Conservation (phyloP, 2,329 filamentous ascomycete species). For the Ceratocystis papillata region DNA sequence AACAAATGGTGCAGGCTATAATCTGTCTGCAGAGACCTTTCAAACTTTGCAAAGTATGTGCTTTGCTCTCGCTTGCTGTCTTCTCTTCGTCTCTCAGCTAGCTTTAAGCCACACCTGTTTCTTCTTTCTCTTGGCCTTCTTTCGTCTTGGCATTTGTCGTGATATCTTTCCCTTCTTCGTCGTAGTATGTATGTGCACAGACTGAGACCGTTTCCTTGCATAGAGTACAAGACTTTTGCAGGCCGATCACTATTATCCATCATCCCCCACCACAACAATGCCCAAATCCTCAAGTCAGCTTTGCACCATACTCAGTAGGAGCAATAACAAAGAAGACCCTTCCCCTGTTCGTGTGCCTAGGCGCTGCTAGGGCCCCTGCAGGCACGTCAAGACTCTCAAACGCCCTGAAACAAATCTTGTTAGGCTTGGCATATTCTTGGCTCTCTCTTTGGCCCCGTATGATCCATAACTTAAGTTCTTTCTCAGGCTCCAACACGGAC, state of each 20-base stretch:
- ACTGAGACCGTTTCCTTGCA: not conserved
- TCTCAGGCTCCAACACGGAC: not conserved
- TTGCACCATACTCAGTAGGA: too few species aligned
- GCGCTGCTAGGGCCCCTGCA: not conserved
- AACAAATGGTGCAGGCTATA: too few species aligned
- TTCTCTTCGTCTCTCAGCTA: not conserved
- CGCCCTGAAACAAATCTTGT: slow-evolving; percentile 20
- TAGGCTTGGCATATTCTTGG: not conserved
- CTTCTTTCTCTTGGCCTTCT: not conserved
- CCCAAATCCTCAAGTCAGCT: too few species aligned
- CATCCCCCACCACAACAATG: not conserved
- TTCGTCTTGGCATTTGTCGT: not conserved
- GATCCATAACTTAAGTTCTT: not conserved
- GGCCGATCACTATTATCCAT: not conserved
- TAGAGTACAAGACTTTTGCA: not conserved
- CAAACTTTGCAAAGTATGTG: too few species aligned
- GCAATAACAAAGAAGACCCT: too few species aligned
- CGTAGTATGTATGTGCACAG: slow-evolving; percentile 2
- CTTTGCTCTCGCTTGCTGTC: not conserved
- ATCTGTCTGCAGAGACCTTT: too few species aligned
- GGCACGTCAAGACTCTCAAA: slow-evolving; percentile 17
- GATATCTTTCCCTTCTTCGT: slow-evolving; percentile 6
- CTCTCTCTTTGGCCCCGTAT: slow-evolving; percentile 7
- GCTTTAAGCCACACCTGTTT: too few species aligned
- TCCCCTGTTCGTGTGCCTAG: too few species aligned